Conservation (phyloP, 2,329 filamentous ascomycete species). For the Diaporthe citrichinensis region DNA sequence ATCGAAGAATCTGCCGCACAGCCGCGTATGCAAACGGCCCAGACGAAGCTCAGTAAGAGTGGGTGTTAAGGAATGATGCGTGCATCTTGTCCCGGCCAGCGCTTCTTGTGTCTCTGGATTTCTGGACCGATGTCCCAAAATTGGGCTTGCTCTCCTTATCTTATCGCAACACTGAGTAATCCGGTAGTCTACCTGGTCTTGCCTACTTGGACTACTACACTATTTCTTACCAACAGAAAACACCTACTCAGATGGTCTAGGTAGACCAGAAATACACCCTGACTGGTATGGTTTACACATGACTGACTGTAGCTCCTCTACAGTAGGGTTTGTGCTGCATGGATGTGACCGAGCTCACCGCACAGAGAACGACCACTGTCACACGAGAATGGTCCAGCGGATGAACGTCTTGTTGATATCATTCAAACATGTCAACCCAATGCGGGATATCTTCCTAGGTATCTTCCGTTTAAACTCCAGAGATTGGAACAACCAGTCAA, state of each 20-base stretch:
- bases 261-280: not conserved
- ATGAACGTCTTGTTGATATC: constrained; percentile 26
- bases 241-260: no score
- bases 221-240: no score
- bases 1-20: constrained; percentile 48
- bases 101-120: no score
- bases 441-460: constrained; percentile 40
- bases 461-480: constrained; percentile 36
- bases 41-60: constrained; percentile 23
- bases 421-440: constrained; percentile 31
- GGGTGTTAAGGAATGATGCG: no score
- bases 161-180: constrained; percentile 16
- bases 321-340: not conserved
- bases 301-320: not conserved
- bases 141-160: constrained; percentile 7
- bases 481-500: constrained; percentile 2
- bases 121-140: constrained; percentile 7
- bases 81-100: constrained; percentile 1
- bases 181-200: no score
- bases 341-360: not conserved
- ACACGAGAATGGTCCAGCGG: not conserved
- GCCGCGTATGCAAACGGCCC: constrained; percentile 48
- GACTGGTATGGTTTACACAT: not conserved
- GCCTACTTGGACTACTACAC: not conserved
- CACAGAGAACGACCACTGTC: not conserved